Conservation (phyloP, 768 basidiomycete species). For the Hebeloma cylindrosporum region DNA sequence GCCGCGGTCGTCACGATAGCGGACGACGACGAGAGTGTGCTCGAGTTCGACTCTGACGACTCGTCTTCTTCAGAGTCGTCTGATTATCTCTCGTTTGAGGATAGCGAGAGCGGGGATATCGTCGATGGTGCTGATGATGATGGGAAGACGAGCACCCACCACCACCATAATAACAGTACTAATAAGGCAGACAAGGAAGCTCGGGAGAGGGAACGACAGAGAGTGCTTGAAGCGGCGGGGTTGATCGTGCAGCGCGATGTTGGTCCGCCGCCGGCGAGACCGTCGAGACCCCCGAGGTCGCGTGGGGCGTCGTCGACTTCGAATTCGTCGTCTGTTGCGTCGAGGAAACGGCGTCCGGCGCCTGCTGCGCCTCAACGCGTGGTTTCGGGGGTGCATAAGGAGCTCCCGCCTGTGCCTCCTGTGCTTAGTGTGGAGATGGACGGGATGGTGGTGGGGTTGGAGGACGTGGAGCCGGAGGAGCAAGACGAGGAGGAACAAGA, state of each 20-base stretch:
- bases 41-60: constrained; percentile 38
- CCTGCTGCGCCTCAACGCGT: constrained; percentile 49
- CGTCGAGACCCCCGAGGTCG: too few species aligned
- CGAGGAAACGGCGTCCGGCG: constrained; percentile 47
- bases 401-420: constrained; percentile 55
- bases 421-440: constrained; percentile 23
- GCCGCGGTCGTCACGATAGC: too few species aligned
- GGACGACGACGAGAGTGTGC: constrained; percentile 18
- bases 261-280: constrained; percentile 43
- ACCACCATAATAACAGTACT: too few species aligned
- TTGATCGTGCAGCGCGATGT: constrained; percentile 70
- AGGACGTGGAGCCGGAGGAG: constrained; percentile 62
- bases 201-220: constrained; percentile 72
- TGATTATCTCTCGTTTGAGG: constrained; percentile 41
- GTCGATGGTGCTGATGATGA: too few species aligned
- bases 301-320: too few species aligned
- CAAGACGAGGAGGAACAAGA: constrained; percentile 25
- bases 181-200: constrained; percentile 55
- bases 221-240: constrained; percentile 88
- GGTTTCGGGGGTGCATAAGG: constrained; percentile 32
- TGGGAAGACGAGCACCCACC: too few species aligned
- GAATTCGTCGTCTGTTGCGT: too few species aligned
- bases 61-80: too few species aligned
- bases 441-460: constrained; percentile 28
- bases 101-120: constrained; percentile 35